Evolutionary conservation across 768 basidiomycete genomes (phyloP).

Genomic region (Lentinula edodes): DNA sequence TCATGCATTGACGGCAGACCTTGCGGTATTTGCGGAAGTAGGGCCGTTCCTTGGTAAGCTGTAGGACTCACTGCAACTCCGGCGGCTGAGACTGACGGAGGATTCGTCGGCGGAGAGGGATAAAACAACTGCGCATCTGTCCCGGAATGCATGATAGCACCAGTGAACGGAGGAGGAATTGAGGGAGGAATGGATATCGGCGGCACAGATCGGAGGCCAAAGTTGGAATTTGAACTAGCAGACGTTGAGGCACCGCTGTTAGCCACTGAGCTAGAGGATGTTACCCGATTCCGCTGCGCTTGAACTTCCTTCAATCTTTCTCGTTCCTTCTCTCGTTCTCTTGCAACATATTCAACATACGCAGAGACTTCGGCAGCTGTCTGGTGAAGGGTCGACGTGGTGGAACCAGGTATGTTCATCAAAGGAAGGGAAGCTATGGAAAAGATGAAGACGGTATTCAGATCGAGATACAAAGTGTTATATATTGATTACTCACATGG

Average conservation of each 20-base stretch:
- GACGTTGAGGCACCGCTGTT: slow-evolving; percentile 16
- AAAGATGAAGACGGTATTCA: background rate
- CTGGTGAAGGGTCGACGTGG: slow-evolving; percentile 26
- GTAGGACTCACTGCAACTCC: slow-evolving; percentile 16
- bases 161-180: background rate
- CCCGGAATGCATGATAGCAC: background rate
- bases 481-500: background rate
- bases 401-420: slow-evolving; percentile 24
- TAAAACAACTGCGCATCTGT: slow-evolving; percentile 13
- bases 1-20: slow-evolving; percentile 11
- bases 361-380: slow-evolving; percentile 58
- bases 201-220: background rate
- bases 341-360: slow-evolving; percentile 72
- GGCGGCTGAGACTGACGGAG: background rate
- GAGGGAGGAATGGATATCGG: slow-evolving; percentile 1
- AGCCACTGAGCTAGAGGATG: slow-evolving; percentile 12
- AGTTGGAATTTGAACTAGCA: slow-evolving; percentile 9
- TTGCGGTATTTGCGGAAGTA: slow-evolving; percentile 10
- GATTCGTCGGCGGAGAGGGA: slow-evolving; percentile 13
- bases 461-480: background rate
- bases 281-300: slow-evolving; percentile 11
- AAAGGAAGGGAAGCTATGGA: background rate
- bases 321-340: slow-evolving; percentile 73
- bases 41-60: slow-evolving; percentile 11
- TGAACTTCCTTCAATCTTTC: slow-evolving; percentile 62